Evolutionary conservation across 1,284 basidiomycete genomes (phyloP).

Genomic region (Wolfiporia cocos): DNA sequence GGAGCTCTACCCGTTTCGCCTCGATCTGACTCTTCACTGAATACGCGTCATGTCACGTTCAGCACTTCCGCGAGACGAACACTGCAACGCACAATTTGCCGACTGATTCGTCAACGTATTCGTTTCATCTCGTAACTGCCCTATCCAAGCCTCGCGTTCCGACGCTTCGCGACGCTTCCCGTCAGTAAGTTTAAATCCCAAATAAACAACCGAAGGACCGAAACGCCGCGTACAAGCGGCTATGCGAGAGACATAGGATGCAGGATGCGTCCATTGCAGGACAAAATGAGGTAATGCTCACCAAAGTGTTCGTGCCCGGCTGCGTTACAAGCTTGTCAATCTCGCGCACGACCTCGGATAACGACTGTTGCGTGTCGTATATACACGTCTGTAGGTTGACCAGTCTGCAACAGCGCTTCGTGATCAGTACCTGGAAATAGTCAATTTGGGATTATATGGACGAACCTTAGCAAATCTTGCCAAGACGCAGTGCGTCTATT

Average conservation of each 20-base stretch:
- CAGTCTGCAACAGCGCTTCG: conserved; percentile 38
- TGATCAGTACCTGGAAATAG: conserved; percentile 8
- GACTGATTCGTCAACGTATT: conserved; percentile 35
- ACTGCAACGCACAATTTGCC: conserved; percentile 37
- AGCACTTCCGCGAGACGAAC: conserved; percentile 9
- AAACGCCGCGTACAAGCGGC: too few relatives aligned
- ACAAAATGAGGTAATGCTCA: conserved; percentile 10
- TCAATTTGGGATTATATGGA: conserved; percentile 4
- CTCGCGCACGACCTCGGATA: conserved; percentile 46
- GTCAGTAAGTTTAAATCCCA: conserved; percentile 17
- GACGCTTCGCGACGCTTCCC: conserved; percentile 57
- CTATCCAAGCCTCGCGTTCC: conserved; percentile 48
- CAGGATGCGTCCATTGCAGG: conserved; percentile 3
- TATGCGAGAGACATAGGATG: too few relatives aligned
- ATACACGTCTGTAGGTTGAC: conserved; percentile 66
- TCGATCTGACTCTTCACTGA: conserved; percentile 26
- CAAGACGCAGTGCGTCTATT: conserved; percentile 43
- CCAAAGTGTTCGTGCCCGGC: conserved; percentile 14
- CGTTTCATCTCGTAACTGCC: conserved; percentile 37
- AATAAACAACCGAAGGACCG: too few relatives aligned
- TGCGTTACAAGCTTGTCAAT: conserved; percentile 52
- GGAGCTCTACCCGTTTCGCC: conserved; percentile 35
- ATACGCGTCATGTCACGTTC: conserved; percentile 6
- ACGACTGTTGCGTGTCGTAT: conserved; percentile 56
- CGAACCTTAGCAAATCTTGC: conserved; percentile 68